Evolutionary conservation across 1,139 yeast species (phyloP), one percentile per base, ranked within the genome.

Genomic region (Pneumocystis canis): DNA sequence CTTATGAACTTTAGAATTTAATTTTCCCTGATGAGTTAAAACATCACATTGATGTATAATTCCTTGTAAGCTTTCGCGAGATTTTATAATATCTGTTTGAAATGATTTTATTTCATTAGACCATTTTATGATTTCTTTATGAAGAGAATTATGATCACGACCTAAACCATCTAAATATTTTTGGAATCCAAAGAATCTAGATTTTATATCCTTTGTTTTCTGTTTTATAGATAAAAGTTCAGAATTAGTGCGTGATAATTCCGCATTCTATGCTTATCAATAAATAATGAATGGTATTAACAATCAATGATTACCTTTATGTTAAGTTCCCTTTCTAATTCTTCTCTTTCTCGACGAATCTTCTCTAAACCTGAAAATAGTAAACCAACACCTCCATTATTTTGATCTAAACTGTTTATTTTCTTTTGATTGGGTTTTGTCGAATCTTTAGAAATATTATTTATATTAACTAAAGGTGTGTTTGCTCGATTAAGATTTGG

Each of bases 51-150:
- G 54, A 47, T 47, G 28, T 47, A 47, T 47, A 47, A 47, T 47
- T 25, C 31, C 54, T 47, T 47, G 54, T 25, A 47, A 28, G 25
- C 54, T 47, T 47, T 47, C 54, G 16, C 54, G 54, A 20, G 54
- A 47, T 14, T 47, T 47, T 47, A 47, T 47, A 47, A 47, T 47
- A 20, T 57, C 59, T 28, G 37, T 30, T 35, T 35, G 41, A 57
- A 57, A 39, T 39, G 37, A 57, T 57, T 35, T 57, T 39, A 57
- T 39, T 30, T 57, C 41, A 39, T 57, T 35, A 14, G 41, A 35
- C 59, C 59, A 57, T 20, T 39, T 57, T 57, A 35, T 35, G 30
- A 57, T 35, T 35, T 57, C 59, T 57, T 35, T 57, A 20, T 39
- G 41, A 20, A 57, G 59, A 35, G 59, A 35, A 14, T 39, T 25